Conservation (phyloP, 2,329 filamentous ascomycete species). For the Neurospora sp. region DNA sequence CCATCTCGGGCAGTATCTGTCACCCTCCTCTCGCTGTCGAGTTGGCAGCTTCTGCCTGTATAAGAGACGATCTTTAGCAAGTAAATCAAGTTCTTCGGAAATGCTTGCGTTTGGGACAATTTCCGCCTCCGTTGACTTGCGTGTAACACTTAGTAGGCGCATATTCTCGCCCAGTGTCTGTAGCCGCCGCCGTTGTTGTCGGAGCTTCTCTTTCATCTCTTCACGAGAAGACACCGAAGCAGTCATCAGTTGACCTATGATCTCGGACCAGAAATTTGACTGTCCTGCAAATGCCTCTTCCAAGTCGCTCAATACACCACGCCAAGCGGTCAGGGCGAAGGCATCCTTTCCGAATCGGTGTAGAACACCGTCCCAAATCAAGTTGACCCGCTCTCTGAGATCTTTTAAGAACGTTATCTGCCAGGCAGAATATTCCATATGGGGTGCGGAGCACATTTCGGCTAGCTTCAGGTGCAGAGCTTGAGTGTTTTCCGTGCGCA, state of each 20-base stretch:
- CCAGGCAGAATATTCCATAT: background rate
- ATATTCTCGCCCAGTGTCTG: background rate
- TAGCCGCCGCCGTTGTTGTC: background rate
- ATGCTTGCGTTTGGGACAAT: background rate
- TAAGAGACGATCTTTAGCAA: background rate
- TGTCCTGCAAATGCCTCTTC: background rate
- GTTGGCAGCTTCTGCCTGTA: background rate
- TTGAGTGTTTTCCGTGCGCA: background rate
- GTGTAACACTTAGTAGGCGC: background rate
- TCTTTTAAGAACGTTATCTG: background rate
- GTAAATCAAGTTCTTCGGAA: background rate
- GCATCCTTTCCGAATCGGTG: background rate
- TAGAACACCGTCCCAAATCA: background rate
- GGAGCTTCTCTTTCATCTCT: background rate
- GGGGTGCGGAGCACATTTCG: background rate
- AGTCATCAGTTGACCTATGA: background rate
- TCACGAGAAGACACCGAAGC: background rate
- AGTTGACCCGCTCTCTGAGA: background rate
- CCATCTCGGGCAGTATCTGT: background rate
- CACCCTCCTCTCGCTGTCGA: background rate
- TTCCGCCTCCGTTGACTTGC: background rate
- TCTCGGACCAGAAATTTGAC: background rate
- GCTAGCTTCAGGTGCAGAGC: background rate
- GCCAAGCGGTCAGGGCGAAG: background rate
- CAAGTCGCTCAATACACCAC: background rate